phyloP scores from a whole-genome alignment of 2,329 filamentous ascomycete genomes.

The Sporothrix brunneoviolacea region DNA sequence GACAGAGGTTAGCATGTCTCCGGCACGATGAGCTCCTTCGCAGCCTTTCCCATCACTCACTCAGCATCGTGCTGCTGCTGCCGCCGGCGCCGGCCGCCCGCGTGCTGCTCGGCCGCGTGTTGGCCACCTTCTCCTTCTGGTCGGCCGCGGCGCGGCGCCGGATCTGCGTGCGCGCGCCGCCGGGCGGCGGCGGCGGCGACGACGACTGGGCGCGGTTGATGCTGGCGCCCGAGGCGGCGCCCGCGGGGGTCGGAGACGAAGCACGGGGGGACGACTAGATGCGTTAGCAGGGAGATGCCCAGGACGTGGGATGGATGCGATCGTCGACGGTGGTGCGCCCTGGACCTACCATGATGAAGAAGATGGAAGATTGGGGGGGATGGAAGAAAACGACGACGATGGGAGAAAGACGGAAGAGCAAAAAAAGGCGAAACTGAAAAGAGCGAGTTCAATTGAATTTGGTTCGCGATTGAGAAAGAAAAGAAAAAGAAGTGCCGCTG shows the following conservation, averaged over 20 bases:
- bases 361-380: not conserved
- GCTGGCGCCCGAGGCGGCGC: slow-evolving; percentile 58
- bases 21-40: too few relatives aligned
- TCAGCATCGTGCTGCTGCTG: slow-evolving; percentile 97
- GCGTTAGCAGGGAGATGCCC: too few relatives aligned
- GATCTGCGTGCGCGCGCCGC: slow-evolving; percentile 91
- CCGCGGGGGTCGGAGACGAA: slow-evolving; percentile 46
- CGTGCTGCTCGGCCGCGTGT: slow-evolving; percentile 86
- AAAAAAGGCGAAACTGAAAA: not conserved
- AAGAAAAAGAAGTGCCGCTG: too few relatives aligned
- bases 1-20: slow-evolving; percentile 30
- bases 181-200: slow-evolving; percentile 80
- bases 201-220: slow-evolving; percentile 71
- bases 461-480: too few relatives aligned
- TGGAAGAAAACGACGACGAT: not conserved
- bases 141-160: slow-evolving; percentile 92
- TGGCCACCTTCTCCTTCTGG: slow-evolving; percentile 94
- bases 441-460: too few relatives aligned
- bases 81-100: slow-evolving; percentile 89
- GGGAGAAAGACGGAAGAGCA: not conserved
- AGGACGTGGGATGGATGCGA: too few relatives aligned
- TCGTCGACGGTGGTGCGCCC: not conserved
- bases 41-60: too few relatives aligned
- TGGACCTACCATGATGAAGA: slow-evolving; percentile 2
- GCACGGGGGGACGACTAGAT: slow-evolving; percentile 54